Evolutionary conservation across 495 filamentous ascomycete genomes (phyloP), one percentile per base, ranked within the genome.

Genomic region (Chlorociboria aeruginascens): DNA sequence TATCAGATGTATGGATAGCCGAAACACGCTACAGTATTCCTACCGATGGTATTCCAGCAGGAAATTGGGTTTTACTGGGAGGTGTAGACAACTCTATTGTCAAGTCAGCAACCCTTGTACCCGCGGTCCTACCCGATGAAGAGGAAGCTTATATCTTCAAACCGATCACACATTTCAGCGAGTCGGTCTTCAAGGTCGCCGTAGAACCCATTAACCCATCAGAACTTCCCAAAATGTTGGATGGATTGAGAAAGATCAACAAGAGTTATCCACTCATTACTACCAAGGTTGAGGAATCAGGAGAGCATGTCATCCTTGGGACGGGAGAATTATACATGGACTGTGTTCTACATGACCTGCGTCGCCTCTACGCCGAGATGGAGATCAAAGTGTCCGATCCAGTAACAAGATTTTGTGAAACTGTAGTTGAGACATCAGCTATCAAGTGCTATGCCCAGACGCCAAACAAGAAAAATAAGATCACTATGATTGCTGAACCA

Each of bases 301-400:
- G 92, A 11, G 92, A 98, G 62, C 92, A 98, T 64, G 79, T 97
- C 50, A 76, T 98, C 36, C 73, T 98, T 16, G 92, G 92, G 14
- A 97, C 92, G 2, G 92, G 92, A 32, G 92, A 98, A 60, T 72
- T 98, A 7, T 97, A 97, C 67, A 96, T 98, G 88, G 92, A 98
- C 66, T 97, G 90, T 59, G 92, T 96, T 29, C 78, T 98, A 32
- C 89, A 98, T 64, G 92, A 98, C 61, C 75, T 98, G 11, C 86
- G 92, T 41, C 76, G 80, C 25, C 70, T 96, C 16, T 98, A 95
- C 63, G 88, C 90, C n/a, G 89, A 97, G 60, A 98, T 98, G 92
- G 93, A 98, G 59, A 78, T 97, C 65, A 95, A 95, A 66, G 87
- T 98, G 40, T 98, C 92, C 8, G 92, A 98, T 59, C 92, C 92